Base-by-base conservation (phyloP, 2,329 filamentous ascomycete genomes). In the Myriangium duriaei region DNA sequence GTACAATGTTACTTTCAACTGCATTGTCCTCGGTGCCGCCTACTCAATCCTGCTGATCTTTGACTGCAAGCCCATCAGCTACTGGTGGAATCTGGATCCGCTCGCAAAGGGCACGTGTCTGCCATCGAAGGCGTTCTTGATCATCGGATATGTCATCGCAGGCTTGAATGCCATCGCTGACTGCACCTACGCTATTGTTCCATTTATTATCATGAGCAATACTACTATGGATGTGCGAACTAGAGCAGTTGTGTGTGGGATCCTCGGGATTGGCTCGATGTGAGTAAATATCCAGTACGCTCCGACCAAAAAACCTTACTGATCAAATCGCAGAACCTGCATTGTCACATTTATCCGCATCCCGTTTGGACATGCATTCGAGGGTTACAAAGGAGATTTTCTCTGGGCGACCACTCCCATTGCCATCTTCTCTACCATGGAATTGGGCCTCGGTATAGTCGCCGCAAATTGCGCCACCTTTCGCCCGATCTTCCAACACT, bases 1-100 rank as follows among this genome's bases (percentile, higher is more conserved):
- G 29, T 61, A 61, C 42, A 39, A 51, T 9, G 55, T 71, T 11
- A 64, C 72, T 46, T 47, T 48, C 12, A 51, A 63, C 6, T 63
- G 66, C 2, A 53, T 60, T 1, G 32, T 65, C 5, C 59, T 69
- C 33, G 64, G 68, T 2, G 45, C 62, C 1, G 53, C 62, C 5
- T 72, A 70, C 45, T 64, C 68, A 46, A 65, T 71, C 44, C 51
- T 72, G 32, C 54, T 69, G 19, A 55, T 67, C 11, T 62, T 72
- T 33, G 68, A 74, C 50, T 74, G 71, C 47, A 53, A 52, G n/a
- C 69, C 70, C 33, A 60, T 71, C 7, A 53, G 54, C 3, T 62
- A 60, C 34, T 74, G 71, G 49, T 74, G 71, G 71, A 55, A 58
- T 18, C 47, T 60, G 9, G 50, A 59, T 36, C 60, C 52, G 0